Evolutionary conservation across 2,329 filamentous ascomycete genomes (phyloP).

Genomic region (Venturia effusa): DNA sequence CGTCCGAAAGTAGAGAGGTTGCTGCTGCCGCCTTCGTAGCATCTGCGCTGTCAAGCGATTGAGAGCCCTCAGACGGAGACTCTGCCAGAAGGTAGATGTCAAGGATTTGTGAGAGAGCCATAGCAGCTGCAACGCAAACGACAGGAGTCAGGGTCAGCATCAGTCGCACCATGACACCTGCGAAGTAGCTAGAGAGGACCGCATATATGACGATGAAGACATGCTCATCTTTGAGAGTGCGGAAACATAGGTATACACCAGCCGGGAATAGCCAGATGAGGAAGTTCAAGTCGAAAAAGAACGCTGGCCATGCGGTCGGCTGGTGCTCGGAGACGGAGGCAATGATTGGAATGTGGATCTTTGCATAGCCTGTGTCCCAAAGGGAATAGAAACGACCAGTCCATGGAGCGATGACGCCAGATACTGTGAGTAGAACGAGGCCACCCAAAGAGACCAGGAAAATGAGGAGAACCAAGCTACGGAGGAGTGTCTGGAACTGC

Average conservation of each 20-base stretch:
- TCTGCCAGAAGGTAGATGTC: conserved; percentile 69
- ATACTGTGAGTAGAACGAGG: conserved; percentile 73
- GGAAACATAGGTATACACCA: conserved; percentile 97
- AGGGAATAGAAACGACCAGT: conserved; percentile 97
- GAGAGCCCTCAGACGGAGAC: conserved; percentile 45
- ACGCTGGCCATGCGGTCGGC: conserved; percentile 95
- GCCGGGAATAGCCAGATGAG: conserved; percentile 99
- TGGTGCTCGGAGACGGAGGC: conserved; percentile 99
- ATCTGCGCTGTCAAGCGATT: conserved; percentile 33
- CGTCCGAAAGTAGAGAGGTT: conserved; percentile 40
- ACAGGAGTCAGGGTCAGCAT: conserved; percentile 97
- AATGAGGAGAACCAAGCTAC: conserved; percentile 60
- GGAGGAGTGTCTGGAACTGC: conserved; percentile 87
- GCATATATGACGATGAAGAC: conserved; percentile 97
- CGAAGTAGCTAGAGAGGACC: conserved; percentile 95
- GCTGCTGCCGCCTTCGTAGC: conserved; percentile 26
- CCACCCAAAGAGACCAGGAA: conserved; percentile 63
- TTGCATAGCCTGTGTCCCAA: conserved; percentile 97
- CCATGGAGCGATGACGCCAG: conserved; percentile 93
- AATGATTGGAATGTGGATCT: conserved; percentile 99
- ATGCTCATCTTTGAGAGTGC: conserved; percentile 85
- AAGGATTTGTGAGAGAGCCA: conserved; percentile 77
- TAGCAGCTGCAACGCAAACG: conserved; percentile 86
- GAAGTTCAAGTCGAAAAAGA: conserved; percentile 98
- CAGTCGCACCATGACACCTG: conserved; percentile 96